These are phyloP conservation scores for Hygrocybe coccinea DNA, from an alignment of 768 basidiomycete species.

Conservation along the genomic window DNA sequence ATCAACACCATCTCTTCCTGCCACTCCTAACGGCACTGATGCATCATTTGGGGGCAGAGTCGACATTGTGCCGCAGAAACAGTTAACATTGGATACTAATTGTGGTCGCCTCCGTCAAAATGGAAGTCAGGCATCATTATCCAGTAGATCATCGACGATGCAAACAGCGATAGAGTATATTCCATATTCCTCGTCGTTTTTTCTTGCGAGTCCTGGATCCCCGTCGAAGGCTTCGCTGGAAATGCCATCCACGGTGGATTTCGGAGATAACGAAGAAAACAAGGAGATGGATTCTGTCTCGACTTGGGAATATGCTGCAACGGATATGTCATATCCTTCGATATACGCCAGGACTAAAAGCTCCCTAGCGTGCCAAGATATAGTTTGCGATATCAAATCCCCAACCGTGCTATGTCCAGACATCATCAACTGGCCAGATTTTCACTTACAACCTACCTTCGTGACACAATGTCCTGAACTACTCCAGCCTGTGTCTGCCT, in stretches of 20 bases:
- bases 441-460: slow-evolving; percentile 30
- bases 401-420: slow-evolving; percentile 32
- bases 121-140: slow-evolving; percentile 40
- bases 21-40: slow-evolving; percentile 53
- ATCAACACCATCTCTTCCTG: slow-evolving; percentile 45
- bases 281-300: slow-evolving; percentile 52
- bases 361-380: slow-evolving; percentile 28
- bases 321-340: slow-evolving; percentile 45
- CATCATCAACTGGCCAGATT: slow-evolving; percentile 30
- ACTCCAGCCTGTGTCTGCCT: slow-evolving; percentile 42
- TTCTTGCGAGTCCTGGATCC: slow-evolving; percentile 43
- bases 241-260: slow-evolving; percentile 36
- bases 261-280: slow-evolving; percentile 40
- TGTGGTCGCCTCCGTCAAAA: slow-evolving; percentile 42
- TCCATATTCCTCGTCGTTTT: slow-evolving; percentile 54
- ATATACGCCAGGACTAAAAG: slow-evolving; percentile 42
- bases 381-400: slow-evolving; percentile 28
- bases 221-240: slow-evolving; percentile 33
- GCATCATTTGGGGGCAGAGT: slow-evolving; percentile 37
- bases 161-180: slow-evolving; percentile 71
- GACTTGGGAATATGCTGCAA: slow-evolving; percentile 44
- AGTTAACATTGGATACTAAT: slow-evolving; percentile 60
- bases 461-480: slow-evolving; percentile 34
- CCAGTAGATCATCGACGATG: slow-evolving; percentile 60
- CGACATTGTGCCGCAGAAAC: slow-evolving; percentile 32